phyloP scores from a whole-genome alignment of 2,329 filamentous ascomycete genomes.

The Fusarium liriodendri region DNA sequence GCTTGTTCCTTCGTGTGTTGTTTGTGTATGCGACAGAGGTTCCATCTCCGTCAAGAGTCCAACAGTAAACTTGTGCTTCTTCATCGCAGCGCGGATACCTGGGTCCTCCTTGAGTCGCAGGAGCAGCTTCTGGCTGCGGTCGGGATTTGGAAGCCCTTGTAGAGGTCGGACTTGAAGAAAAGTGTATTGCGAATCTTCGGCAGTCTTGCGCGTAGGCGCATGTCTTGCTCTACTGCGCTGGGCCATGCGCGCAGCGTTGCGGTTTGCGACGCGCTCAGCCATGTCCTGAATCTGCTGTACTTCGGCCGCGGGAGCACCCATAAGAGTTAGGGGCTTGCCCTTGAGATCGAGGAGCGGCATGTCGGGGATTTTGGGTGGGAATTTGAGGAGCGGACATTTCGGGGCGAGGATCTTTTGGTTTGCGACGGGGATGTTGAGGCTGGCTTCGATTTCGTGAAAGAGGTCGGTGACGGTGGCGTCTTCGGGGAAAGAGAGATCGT shows the following conservation, averaged over 20 bases:
- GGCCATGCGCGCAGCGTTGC: slow-evolving; percentile 56
- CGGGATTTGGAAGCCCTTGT: slow-evolving; percentile 79
- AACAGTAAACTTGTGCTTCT: slow-evolving; percentile 85
- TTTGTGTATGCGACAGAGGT: slow-evolving; percentile 79
- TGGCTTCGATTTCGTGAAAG: slow-evolving; percentile 65
- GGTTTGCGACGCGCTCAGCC: slow-evolving; percentile 58
- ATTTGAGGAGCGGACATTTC: slow-evolving; percentile 72
- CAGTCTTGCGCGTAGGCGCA: slow-evolving; percentile 23
- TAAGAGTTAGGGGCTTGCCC: slow-evolving; percentile 71
- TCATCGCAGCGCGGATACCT: slow-evolving; percentile 87
- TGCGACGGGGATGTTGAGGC: slow-evolving; percentile 67
- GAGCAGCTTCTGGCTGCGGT: slow-evolving; percentile 77
- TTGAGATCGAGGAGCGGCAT: slow-evolving; percentile 61
- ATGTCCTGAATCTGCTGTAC: slow-evolving; percentile 66
- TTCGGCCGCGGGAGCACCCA: slow-evolving; percentile 72
- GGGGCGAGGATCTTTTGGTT: slow-evolving; percentile 78
- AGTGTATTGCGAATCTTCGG: slow-evolving; percentile 77
- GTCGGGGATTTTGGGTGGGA: slow-evolving; percentile 70
- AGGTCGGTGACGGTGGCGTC: slow-evolving; percentile 68
- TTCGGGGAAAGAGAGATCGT: slow-evolving; percentile 56
- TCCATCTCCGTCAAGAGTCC: slow-evolving; percentile 96
- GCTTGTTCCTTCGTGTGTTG: slow-evolving; percentile 77
- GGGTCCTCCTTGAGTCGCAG: slow-evolving; percentile 82
- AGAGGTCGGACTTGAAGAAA: slow-evolving; percentile 84
- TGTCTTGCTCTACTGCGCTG: slow-evolving; percentile 44